Percentiles rank a stretch among this genome's conserved stretches.
Evolutionary conservation across 129 eudicot species (phyloP).

Genomic region (Sambucus nigra): DNA sequence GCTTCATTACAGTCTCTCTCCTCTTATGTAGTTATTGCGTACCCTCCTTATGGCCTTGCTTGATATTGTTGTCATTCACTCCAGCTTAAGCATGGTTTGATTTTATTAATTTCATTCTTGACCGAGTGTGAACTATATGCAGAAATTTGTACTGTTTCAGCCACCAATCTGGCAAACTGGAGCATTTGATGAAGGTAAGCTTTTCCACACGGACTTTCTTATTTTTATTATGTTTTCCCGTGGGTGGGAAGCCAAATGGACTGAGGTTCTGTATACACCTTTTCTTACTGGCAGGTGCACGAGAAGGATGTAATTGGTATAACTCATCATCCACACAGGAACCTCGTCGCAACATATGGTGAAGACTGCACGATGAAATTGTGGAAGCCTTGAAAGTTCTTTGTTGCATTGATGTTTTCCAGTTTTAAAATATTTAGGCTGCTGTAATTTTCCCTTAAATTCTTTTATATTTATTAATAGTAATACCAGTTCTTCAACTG

Average conservation of each 20-base stretch:
- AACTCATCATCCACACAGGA: conserved; percentile 89
- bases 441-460: too few species aligned
- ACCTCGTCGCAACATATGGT: conserved; percentile 80
- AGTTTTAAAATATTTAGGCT: too few species aligned
- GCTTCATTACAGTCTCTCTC: too few species aligned
- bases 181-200: conserved; percentile 90
- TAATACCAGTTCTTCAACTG: too few species aligned
- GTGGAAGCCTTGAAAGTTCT: conserved; percentile 97
- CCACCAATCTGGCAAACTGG: conserved; percentile 86
- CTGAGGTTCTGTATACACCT: too few species aligned
- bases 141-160: conserved; percentile 94
- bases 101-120: neutral
- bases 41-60: too few species aligned
- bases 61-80: too few species aligned
- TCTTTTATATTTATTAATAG: too few species aligned
- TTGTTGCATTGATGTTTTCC: too few species aligned
- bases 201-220: neutral
- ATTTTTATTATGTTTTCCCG: too few species aligned
- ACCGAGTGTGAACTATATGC: conserved; percentile 8
- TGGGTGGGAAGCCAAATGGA: too few species aligned
- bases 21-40: too few species aligned
- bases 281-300: conserved; percentile 53
- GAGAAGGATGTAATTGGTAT: conserved; percentile 95
- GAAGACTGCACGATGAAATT: conserved; percentile 95
- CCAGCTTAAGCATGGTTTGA: neutral